Evolutionary conservation across 2,329 filamentous ascomycete species (phyloP).

Genomic region (Penicillium sp.): DNA sequence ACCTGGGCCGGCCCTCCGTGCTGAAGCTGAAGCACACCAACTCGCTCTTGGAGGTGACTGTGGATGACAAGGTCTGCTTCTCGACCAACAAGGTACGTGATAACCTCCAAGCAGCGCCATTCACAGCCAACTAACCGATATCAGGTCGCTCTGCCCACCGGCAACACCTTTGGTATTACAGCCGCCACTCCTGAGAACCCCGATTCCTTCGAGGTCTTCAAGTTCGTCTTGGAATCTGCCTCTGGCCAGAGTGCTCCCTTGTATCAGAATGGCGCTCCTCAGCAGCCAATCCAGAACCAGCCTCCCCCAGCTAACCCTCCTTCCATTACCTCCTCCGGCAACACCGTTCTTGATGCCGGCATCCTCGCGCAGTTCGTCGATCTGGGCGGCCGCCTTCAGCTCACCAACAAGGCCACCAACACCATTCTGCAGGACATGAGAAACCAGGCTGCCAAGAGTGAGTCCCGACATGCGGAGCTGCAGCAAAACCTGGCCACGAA

Average conservation of each 20-base stretch:
- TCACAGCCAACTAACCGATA: constrained; percentile 1
- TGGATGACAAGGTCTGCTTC: constrained; percentile 81
- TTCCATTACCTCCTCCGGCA: constrained; percentile 30
- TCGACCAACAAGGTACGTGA: constrained; percentile 60
- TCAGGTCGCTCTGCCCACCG: constrained; percentile 67
- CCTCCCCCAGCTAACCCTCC: constrained; percentile 31
- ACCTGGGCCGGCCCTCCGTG: constrained; percentile 77
- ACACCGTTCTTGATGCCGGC: constrained; percentile 33
- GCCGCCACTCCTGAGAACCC: constrained; percentile 86
- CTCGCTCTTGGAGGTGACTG: constrained; percentile 66
- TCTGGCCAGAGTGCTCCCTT: constrained; percentile 17
- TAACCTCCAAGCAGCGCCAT: background rate
- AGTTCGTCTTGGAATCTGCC: constrained; percentile 67
- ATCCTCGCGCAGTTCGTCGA: constrained; percentile 67
- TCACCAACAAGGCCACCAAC: constrained; percentile 57
- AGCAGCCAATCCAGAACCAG: constrained; percentile 21
- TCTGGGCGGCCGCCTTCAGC: constrained; percentile 73
- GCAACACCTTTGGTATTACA: constrained; percentile 81
- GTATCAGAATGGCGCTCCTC: constrained; percentile 14
- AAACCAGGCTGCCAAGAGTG: constrained; percentile 48
- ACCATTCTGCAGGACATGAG: constrained; percentile 52
- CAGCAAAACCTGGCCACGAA: constrained; percentile 34
- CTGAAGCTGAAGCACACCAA: constrained; percentile 68
- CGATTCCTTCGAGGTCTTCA: constrained; percentile 92
- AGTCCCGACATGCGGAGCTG: constrained; percentile 53